Evolutionary conservation across 2,329 filamentous ascomycete species (phyloP), one percentile per base, ranked within the genome.

Genomic region (Tolypocladium inflatum): DNA sequence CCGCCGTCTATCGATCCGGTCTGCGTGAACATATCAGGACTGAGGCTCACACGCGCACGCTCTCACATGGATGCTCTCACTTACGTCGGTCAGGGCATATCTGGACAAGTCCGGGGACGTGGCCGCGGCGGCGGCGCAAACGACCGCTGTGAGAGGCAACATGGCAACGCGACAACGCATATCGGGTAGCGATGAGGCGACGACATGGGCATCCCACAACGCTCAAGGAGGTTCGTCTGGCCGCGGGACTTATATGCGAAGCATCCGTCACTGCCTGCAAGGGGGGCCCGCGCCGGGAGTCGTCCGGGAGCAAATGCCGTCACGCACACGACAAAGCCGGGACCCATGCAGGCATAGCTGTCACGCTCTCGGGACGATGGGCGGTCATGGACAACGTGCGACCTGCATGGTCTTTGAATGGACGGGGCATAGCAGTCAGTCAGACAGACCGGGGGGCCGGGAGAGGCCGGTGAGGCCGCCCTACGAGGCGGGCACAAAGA

Each of bases 1-100:
- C 78, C 78, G 26, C 77, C 78, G 59, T 69, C 70, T 6, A 70
- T 68, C 3, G 76, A 72, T 33, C 78, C 78, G 21, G 75, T 78
- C 77, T 80, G 23, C 11, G 23, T 2, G 10, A 4, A 8, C 2
- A 21, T 21, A 19, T 52, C 15, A 52, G 11, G 9, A 35, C 9
- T 9, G 30, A 52, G 30, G 21, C 48, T 37, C 43, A 4, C 11
- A 17, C 13, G 13, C 3, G 21, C 1, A 13, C n/a, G 21, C 4
- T 9, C 30, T 35, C 19, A 8, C 15, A 13, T 4, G 21, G 30
- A 52, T 13, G 4, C 13, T 19, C 23, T 48, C 37, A 67, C 69
- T 65, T 63, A 72, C 70, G 64, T 68, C 63, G 23, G 73, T 73
- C 38, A 71, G 62, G 4, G 71, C 73, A 65, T 73, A 73, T 51